Evolutionary conservation across 176 grass and related monocot species (phyloP).

Genomic region (Hyparrhenia diplandra): DNA sequence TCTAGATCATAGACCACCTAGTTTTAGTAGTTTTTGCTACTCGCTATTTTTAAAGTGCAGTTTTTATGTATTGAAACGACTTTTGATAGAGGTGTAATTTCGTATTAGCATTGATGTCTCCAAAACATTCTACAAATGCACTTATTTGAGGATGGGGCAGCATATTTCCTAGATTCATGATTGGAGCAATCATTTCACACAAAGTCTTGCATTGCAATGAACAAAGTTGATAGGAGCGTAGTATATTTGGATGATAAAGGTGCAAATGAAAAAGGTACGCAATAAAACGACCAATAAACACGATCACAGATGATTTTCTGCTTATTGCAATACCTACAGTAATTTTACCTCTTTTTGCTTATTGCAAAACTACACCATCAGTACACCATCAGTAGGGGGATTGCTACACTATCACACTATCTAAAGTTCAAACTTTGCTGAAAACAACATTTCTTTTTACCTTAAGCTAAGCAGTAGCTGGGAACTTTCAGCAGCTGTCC

Average conservation of each 20-base stretch:
- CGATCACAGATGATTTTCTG: not conserved
- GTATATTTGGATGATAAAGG: constrained; percentile 8
- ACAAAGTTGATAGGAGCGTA: not conserved
- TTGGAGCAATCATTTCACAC: constrained; percentile 35
- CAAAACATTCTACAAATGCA: not conserved
- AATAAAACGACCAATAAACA: no score
- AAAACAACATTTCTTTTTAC: constrained; percentile 15
- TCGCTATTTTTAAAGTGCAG: not conserved
- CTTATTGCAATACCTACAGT: not conserved
- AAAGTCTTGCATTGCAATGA: constrained; percentile 11
- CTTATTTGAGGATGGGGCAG: not conserved
- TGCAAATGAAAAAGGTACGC: not conserved
- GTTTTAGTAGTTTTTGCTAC: not conserved
- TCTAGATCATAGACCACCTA: not conserved
- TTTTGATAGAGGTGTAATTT: not conserved
- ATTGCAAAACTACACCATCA: not conserved
- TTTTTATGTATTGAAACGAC: not conserved
- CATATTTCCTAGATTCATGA: constrained; percentile 27
- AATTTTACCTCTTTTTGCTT: no score
- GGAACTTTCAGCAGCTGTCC: not conserved
- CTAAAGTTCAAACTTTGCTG: not conserved
- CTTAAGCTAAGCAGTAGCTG: constrained; percentile 12
- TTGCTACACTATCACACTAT: no score
- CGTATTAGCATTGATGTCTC: not conserved
- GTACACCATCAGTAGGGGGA: no score